Evolutionary conservation across 148 eudicot species (phyloP), one percentile per base, ranked within the genome.

Genomic region (Polygonum maritimum): DNA sequence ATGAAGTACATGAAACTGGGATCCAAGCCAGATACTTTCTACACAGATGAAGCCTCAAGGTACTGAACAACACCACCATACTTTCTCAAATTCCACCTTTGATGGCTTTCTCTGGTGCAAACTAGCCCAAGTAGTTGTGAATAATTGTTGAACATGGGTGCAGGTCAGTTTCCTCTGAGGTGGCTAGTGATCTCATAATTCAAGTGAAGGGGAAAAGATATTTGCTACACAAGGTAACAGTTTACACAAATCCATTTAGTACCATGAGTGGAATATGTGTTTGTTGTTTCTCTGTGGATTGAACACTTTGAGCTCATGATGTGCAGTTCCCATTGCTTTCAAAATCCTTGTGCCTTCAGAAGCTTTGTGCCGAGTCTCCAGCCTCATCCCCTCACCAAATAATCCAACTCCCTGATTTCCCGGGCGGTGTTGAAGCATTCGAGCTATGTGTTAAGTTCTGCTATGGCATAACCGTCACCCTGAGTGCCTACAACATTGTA

Each of bases 1-100:
- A 94, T 94, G 98, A 94, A 94, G 96, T 94, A 86, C 74, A 94
- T 94, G 98, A 94, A 90, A 85, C 91, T 94, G 76, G 98, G 98
- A 82, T 86, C 96, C 65, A 78, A 91, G 71, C 92, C 96, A 38
- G 97, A 94, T 60, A 92, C 94, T 76, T 94, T 94, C 86, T 84
- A 80, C 75, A 90, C 96, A 44, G 73, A 82, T 74, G 98, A 94
- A 72, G 85, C 90, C 71, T 86, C 89, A n/a, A 92, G 98, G 98
- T 92, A 80, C 67, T 71, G 45, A 9, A 76, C 63, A 47, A 49
- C 36, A 65, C 16, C 48, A 60, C 31, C 31, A 26, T 1, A 26
- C 67, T 26, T 26, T 26, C 63, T 57, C 63, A 21, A 9, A 19
- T 55, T 55, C 57, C 14, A 52, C 57, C 19, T 52, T 52, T 21